Evolutionary conservation across 805 yeast species (phyloP).

Genomic region (Lipomyces yamadae): DNA sequence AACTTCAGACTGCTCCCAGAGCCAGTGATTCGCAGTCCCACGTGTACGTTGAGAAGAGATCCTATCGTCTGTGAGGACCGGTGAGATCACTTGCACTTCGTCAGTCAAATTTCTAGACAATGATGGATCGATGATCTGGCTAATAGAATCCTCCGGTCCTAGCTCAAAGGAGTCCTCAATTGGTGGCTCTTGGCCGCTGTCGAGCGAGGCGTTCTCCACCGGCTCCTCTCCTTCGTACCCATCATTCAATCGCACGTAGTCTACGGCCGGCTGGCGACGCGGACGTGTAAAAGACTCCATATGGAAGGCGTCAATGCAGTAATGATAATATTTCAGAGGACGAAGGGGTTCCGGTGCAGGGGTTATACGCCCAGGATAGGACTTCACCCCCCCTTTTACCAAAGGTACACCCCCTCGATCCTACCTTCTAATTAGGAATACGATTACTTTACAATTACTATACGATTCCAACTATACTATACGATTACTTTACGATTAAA

Average conservation of each 20-base stretch:
- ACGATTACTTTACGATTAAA: conserved; percentile 5
- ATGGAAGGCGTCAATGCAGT: conserved; percentile 5
- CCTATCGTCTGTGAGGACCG: neutral
- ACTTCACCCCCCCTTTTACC: no score
- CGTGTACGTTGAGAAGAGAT: neutral
- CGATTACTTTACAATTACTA: conserved; percentile 8
- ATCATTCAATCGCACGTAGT: conserved; percentile 6
- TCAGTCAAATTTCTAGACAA: neutral
- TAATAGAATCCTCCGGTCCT: neutral
- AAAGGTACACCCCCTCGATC: no score
- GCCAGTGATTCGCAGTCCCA: conserved; percentile 2
- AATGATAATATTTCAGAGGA: neutral
- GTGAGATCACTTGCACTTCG: neutral
- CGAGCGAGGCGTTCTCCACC: neutral
- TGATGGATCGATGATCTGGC: neutral
- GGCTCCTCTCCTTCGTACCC: conserved; percentile 10
- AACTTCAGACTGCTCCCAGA: conserved; percentile 1
- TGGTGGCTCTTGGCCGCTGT: conserved; percentile 1
- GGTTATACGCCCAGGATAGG: no score
- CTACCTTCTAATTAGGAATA: conserved; percentile 3
- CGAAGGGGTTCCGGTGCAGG: neutral
- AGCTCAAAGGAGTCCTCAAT: conserved; percentile 7
- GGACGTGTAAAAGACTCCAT: neutral
- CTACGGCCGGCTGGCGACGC: conserved; percentile 3
- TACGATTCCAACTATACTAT: neutral